Evolutionary conservation across 1,284 basidiomycete species (phyloP).

Genomic region (Pascua guehoae): DNA sequence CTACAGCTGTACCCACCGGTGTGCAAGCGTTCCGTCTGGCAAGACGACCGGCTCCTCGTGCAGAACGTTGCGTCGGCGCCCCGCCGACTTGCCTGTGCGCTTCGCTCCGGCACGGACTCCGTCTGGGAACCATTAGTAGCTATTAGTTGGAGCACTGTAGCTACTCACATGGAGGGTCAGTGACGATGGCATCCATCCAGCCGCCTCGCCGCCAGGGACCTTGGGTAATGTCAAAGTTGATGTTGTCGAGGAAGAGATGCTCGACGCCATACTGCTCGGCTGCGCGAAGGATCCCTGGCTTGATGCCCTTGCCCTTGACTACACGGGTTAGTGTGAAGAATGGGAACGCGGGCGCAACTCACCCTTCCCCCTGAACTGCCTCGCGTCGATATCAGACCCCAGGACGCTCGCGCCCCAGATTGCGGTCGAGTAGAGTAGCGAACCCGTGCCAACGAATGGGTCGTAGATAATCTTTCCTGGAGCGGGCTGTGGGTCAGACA

Average conservation of each 20-base stretch:
- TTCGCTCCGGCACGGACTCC: conserved; percentile 97
- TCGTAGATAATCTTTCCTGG: conserved; percentile 91
- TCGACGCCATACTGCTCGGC: conserved; percentile 81
- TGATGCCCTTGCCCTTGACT: conserved; percentile 48
- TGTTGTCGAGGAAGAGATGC: conserved; percentile 72
- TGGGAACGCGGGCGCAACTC: conserved; percentile 6
- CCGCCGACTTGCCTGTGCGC: conserved; percentile 67
- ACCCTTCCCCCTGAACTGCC: conserved; percentile 91
- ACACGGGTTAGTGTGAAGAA: conserved; percentile 1
- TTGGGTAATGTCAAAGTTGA: conserved; percentile 84
- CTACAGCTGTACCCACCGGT: conserved; percentile 37
- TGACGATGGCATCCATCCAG: conserved; percentile 90
- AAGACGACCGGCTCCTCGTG: conserved; percentile 43
- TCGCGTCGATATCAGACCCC: conserved; percentile 94
- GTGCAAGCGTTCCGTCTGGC: conserved; percentile 44
- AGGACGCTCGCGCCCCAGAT: conserved; percentile 83
- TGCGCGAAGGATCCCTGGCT: conserved; percentile 69
- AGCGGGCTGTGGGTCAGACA: conserved; percentile 58
- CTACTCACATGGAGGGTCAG: conserved; percentile 81
- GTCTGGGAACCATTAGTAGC: conserved; percentile 54
- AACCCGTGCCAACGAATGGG: conserved; percentile 95
- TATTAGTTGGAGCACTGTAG: no score
- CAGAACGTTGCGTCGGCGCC: conserved; percentile 37
- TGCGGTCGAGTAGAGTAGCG: conserved; percentile 80
- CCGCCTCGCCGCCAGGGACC: conserved; percentile 85